Base-by-base conservation (phyloP, 2,329 filamentous ascomycete species). In the Fusarium gaditjirri region DNA sequence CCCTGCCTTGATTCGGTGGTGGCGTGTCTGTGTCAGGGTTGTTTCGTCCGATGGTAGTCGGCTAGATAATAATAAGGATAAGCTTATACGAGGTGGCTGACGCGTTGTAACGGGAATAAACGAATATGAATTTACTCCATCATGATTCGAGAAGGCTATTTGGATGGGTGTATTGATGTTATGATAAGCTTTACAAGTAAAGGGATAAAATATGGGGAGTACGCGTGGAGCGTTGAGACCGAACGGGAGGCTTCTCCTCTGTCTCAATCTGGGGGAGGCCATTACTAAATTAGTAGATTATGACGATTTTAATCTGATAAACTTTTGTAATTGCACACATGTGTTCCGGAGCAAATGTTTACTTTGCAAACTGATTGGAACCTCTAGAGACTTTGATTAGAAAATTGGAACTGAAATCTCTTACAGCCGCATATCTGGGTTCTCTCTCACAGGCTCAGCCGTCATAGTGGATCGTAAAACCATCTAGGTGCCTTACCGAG, bases 1-100 rank as follows among this genome's bases (percentile, higher is more conserved):
- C 47, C 47, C 46, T 66, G 70, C 70, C 70, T 73, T 72, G 65
- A 46, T 63, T 71, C 56, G 53, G 68, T 50, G 52, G 57, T 53
- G 70, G 57, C 53, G 70, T 69, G 69, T 61, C 41, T 41, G 43
- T 70, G 61, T 55, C 65, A 67, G 65, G 57, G 58, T 49, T 50
- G 52, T 56, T 53, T 70, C 50, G 65, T 50, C 70, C 56, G 65
- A 73, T 47, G n/a, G 49, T n/a, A n/a, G 49, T 38, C 38, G 56
- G 25, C 47, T 23, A 52, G 52, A 35, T 42, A 50, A 38, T 53
- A 42, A 25, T 57, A 57, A 57, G 54, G 41, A 57, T 64, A 42
- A 49, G 19, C 55, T 49, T 33, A 36, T 44, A 63, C 54, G 55
- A 43, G 36, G 53, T 71, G 66, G 65, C 58, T 54, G 61, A 61